Evolutionary conservation across 1,139 yeast genomes (phyloP).

Genomic region (Fermentozyma sake): DNA sequence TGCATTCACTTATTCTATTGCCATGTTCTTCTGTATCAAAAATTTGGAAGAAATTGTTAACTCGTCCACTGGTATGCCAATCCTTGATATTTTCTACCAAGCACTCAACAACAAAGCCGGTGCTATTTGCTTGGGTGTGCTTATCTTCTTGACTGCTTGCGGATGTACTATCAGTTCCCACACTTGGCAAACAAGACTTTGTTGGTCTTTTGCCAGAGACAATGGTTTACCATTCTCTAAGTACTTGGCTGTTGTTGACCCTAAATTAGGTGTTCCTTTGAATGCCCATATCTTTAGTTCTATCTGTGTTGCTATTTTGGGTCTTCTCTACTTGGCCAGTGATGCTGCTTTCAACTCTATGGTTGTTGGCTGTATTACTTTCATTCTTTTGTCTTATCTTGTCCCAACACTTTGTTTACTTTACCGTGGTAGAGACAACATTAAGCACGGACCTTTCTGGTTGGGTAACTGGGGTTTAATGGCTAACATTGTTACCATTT

Average conservation of each 20-base stretch:
- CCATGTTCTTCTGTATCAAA: slow-evolving; percentile 59
- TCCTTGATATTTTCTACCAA: slow-evolving; percentile 57
- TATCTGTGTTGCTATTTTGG: slow-evolving; percentile 35
- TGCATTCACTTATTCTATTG: slow-evolving; percentile 52
- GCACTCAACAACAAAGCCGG: slow-evolving; percentile 52
- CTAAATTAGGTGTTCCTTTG: slow-evolving; percentile 40
- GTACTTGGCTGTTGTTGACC: slow-evolving; percentile 37
- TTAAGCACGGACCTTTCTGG: slow-evolving; percentile 64
- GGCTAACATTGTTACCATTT: slow-evolving; percentile 50
- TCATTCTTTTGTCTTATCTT: slow-evolving; percentile 36
- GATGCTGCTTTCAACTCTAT: slow-evolving; percentile 44
- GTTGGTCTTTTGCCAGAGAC: slow-evolving; percentile 79
- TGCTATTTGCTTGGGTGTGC: slow-evolving; percentile 54
- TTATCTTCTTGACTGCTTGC: slow-evolving; percentile 57
- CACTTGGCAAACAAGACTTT: slow-evolving; percentile 71
- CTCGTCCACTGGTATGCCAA: slow-evolving; percentile 57
- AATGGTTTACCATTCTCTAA: slow-evolving; percentile 43
- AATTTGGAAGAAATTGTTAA: slow-evolving; percentile 44
- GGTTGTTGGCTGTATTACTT: slow-evolving; percentile 44
- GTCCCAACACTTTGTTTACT: slow-evolving; percentile 49
- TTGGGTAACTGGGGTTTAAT: slow-evolving; percentile 54
- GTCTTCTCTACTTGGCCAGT: slow-evolving; percentile 38
- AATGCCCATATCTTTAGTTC: slow-evolving; percentile 43
- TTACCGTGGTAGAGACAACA: slow-evolving; percentile 52
- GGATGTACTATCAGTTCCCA: slow-evolving; percentile 72